These are phyloP conservation scores for Pseudogymnoascus sp. DNA, from an alignment of 2,329 filamentous ascomycete genomes.

Conservation along the genomic window DNA sequence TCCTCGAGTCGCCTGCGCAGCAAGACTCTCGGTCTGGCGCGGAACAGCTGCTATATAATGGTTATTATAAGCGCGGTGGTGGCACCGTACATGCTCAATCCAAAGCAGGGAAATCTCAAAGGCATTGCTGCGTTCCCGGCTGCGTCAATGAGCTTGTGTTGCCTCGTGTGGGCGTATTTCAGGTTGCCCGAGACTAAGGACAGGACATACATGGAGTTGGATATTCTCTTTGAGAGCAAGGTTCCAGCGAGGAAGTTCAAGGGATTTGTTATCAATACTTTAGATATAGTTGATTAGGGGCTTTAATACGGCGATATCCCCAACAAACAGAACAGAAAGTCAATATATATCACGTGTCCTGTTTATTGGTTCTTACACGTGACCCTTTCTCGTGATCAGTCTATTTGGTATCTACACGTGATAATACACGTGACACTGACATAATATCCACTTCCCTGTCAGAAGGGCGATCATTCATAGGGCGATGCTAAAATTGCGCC, in stretches of 20 bases:
- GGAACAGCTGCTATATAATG: conserved; percentile 48
- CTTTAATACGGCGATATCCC: too few species aligned
- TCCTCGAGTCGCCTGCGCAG: conserved; percentile 31
- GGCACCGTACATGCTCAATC: conserved; percentile 61
- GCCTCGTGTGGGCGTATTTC: conserved; percentile 12
- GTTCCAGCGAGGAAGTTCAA: conserved; percentile 15
- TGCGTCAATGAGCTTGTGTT: not conserved
- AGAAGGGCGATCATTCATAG: not conserved
- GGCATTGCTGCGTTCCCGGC: conserved; percentile 12
- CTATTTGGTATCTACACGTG: too few species aligned
- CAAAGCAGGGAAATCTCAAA: not conserved
- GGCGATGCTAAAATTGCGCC: not conserved
- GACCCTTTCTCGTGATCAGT: too few species aligned
- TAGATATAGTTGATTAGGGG: not conserved
- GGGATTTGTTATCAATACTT: conserved; percentile 5
- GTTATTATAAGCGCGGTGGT: conserved; percentile 35
- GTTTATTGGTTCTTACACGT: too few species aligned
- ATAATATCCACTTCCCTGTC: not conserved
- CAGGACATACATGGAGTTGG: conserved; percentile 20
- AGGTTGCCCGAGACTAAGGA: conserved; percentile 28
- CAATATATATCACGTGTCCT: too few species aligned
- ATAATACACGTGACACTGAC: too few species aligned
- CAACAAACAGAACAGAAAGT: too few species aligned
- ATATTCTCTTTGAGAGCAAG: conserved; percentile 18
- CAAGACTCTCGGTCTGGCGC: conserved; percentile 34